Conservation (phyloP, 441 rosid genomes). For the Rhodomyrtus psidioides region DNA sequence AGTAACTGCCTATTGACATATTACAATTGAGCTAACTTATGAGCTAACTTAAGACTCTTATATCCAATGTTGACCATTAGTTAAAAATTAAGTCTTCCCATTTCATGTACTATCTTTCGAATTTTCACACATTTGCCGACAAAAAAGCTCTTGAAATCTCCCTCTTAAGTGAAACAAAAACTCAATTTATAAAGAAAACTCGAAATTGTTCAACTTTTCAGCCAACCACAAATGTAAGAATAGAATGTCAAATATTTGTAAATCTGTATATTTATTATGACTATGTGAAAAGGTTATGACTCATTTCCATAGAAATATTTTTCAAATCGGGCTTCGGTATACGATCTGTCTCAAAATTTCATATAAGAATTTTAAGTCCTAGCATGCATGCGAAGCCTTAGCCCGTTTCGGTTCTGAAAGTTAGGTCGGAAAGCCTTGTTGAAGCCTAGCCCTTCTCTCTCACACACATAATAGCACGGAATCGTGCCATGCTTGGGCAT, state of each 20-base stretch:
- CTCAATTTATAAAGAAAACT: not conserved
- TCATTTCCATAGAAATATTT: not conserved
- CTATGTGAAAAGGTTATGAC: not conserved
- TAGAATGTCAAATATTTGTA: not conserved
- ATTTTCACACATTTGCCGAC: not conserved
- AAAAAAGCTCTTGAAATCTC: not conserved
- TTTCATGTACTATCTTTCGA: too few relatives aligned
- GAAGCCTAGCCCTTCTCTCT: not conserved
- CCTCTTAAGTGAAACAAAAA: not conserved
- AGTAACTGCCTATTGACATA: not conserved
- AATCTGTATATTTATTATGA: not conserved
- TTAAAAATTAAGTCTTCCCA: too few relatives aligned
- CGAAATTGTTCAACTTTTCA: not conserved
- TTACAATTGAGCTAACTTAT: too few relatives aligned
- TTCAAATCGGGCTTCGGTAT: too few relatives aligned
- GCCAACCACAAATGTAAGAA: fast-evolving
- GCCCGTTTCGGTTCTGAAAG: not conserved
- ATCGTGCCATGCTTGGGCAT: not conserved
- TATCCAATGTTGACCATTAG: too few relatives aligned
- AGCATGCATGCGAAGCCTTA: not conserved
- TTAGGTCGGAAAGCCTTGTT: not conserved
- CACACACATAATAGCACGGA: not conserved
- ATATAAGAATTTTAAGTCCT: not conserved
- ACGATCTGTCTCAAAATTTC: too few relatives aligned
- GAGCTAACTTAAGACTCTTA: too few relatives aligned